Evolutionary conservation across 495 filamentous ascomycete genomes (phyloP), one percentile per base, ranked within the genome.

Genomic region (Aspergillus mulundensis): DNA sequence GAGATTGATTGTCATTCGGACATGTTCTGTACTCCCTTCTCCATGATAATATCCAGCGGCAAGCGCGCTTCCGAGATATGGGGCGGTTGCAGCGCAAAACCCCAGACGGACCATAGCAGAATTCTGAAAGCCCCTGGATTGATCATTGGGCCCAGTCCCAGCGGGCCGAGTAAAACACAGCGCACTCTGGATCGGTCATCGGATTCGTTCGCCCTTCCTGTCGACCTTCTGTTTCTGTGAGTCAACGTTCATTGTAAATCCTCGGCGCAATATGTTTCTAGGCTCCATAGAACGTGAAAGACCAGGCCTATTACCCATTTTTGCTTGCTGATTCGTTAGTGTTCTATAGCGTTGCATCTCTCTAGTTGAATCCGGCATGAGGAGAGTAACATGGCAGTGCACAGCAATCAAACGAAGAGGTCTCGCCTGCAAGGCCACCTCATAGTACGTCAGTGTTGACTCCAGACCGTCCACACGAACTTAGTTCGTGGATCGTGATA

Each of bases 31-130:
- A 34, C 18, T 10, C 8, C 16, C 5, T 28, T 41, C 48, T 41
- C 49, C 38, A 43, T 41, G 6, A 4, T 51, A 46, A 42, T 36
- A 44, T 28, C 43, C 53, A 61, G 72, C 73, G 73, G 73, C 70
- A 76, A 75, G 63, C 73, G 73, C 73, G 73, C 73, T 70, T 70
- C 55, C 71, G 71, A 63, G 66, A 71, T 61, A 57, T 61, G 45
- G 56, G 61, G 71, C 71, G 71, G 70, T 70, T 72, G 64, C 64
- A 69, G 69, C 68, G 69, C 65, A 64, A 71, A 57, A 61, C 68
- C 65, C 67, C 63, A 68, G 67, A 69, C 59, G 58, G 58, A 54
- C 57, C 16, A 38, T 23, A 19, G 34, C 57, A 18, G 36, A 52
- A 19, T 28, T 69, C n/a, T 15, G 14, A 18, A 10, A 19, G 19